Base-by-base conservation (phyloP, 2,329 filamentous ascomycete genomes). In the Aspergillus neoniger region DNA sequence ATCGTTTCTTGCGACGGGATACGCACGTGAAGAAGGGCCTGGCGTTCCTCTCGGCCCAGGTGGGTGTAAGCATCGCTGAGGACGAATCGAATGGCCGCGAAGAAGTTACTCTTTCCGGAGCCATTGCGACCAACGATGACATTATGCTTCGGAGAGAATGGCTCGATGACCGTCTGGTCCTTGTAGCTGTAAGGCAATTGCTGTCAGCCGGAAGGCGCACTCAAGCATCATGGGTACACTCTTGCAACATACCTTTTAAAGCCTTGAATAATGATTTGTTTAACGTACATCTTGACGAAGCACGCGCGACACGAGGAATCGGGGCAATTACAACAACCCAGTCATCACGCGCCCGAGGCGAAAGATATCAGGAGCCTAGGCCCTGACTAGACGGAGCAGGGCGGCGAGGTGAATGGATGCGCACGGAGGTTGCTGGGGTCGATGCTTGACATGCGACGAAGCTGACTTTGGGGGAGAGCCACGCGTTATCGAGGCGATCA, bases 251-350 rank as follows among this genome's bases (percentile, higher is more conserved):
- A 96, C 92, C 92, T 97, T 82, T 99, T 99, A 82, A 99, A 99
- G 87, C 95, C 95, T 79, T 99, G 95, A 76, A 99, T 98, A 78
- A 97, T 98, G 78, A 98, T 97, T 82, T 99, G 95, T 80, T 99
- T 99, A 85, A 99, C 97, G 83, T 96, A 95, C 93, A 97, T 96
- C 70, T 76, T 83, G 76, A 66, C 63, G 62, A 66, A 49, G 62
- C 51, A 67, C 64, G 71, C 67, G 68, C 64, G 69, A 72, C 68
- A 68, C 69, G 69, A 69, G 57, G 59, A 57, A 57, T 47, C 57
- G 66, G 67, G 58, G 36, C 61, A 70, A 56, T 63, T 62, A 62
- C 38, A 67, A 64, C 61, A 64, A 63, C 67, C 62, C 57, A 58
- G 67, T 66, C 73, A 74, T 74, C 70, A 69, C 72, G 72, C 67